phyloP scores from a whole-genome alignment of 1,284 basidiomycete species.

The Cronartium quercuum region DNA sequence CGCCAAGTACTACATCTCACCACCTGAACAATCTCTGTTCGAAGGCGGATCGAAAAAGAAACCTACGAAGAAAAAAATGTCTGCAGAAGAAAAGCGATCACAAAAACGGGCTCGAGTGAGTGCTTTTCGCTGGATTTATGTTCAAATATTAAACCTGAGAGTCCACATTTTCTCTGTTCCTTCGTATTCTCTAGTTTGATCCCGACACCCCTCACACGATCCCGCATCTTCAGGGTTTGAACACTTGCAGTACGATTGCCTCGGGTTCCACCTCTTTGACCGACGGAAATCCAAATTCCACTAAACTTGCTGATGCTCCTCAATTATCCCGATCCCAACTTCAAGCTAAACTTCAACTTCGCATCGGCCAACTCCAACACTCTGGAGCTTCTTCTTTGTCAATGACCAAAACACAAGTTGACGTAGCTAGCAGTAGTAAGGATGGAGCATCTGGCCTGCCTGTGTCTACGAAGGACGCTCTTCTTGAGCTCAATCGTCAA shows the following conservation, averaged over 20 bases:
- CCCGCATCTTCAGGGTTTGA: slow-evolving; percentile 31
- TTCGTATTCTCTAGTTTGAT: slow-evolving; percentile 8
- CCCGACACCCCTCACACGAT: slow-evolving; percentile 19
- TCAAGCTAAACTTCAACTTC: slow-evolving; percentile 27
- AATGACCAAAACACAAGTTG: background rate
- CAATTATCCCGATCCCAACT: slow-evolving; percentile 31
- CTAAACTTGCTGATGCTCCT: background rate
- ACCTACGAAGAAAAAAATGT: background rate
- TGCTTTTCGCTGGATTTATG: background rate
- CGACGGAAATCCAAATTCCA: background rate
- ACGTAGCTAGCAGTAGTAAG: background rate
- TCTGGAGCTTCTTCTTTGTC: background rate
- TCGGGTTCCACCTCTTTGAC: background rate
- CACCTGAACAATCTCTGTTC: background rate
- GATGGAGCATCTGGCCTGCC: background rate
- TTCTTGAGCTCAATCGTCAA: slow-evolving; percentile 13
- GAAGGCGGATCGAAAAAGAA: slow-evolving; percentile 16
- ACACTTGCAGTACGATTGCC: background rate
- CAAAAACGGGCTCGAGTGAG: slow-evolving; percentile 31
- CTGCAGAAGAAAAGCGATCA: slow-evolving; percentile 13
- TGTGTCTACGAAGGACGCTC: slow-evolving; percentile 12
- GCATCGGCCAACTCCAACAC: slow-evolving; percentile 22
- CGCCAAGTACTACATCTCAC: slow-evolving; percentile 18
- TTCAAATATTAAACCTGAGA: background rate
- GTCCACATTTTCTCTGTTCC: background rate